phyloP scores from a whole-genome alignment of 805 yeast genomes.

The Helenozyma baotianmanensis region DNA sequence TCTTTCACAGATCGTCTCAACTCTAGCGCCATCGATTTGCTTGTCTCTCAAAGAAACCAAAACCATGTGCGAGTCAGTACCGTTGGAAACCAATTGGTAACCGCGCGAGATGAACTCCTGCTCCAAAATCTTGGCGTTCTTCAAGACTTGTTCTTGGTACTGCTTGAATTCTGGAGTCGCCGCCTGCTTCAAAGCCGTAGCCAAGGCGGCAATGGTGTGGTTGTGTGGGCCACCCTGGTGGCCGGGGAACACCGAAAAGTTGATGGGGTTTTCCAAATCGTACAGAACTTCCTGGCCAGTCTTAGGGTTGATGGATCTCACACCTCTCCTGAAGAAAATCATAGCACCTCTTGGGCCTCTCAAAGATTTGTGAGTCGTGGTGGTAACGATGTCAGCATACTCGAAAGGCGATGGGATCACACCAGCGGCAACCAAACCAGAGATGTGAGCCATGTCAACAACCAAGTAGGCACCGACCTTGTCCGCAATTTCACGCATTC shows the following conservation, averaged over 20 bases:
- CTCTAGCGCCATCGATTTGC: slow-evolving; percentile 94
- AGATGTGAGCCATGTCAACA: slow-evolving; percentile 97
- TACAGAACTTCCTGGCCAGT: slow-evolving; percentile 88
- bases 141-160: slow-evolving; percentile 83
- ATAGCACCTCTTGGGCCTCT: slow-evolving; percentile 99
- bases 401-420: slow-evolving; percentile 96
- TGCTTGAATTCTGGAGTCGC: slow-evolving; percentile 82
- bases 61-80: slow-evolving; percentile 97
- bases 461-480: slow-evolving; percentile 94
- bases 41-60: slow-evolving; percentile 83
- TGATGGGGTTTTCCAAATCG: slow-evolving; percentile 91
- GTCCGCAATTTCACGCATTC: slow-evolving; percentile 95
- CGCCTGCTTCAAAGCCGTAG: slow-evolving; percentile 95
- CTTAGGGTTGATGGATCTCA: slow-evolving; percentile 74
- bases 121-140: slow-evolving; percentile 85
- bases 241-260: slow-evolving; percentile 98
- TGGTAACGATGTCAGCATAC: slow-evolving; percentile 95
- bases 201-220: slow-evolving; percentile 96
- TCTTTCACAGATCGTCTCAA: slow-evolving; percentile 91
- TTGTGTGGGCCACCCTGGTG: slow-evolving; percentile 99
- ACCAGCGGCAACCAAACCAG: slow-evolving; percentile 93
- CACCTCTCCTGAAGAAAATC: slow-evolving; percentile 97
- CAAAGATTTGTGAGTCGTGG: slow-evolving; percentile 97
- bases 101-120: slow-evolving; percentile 64
- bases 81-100: slow-evolving; percentile 83